These are phyloP conservation scores for Lactarius tabidus DNA, from an alignment of 768 basidiomycete genomes.

Conservation along the genomic window DNA sequence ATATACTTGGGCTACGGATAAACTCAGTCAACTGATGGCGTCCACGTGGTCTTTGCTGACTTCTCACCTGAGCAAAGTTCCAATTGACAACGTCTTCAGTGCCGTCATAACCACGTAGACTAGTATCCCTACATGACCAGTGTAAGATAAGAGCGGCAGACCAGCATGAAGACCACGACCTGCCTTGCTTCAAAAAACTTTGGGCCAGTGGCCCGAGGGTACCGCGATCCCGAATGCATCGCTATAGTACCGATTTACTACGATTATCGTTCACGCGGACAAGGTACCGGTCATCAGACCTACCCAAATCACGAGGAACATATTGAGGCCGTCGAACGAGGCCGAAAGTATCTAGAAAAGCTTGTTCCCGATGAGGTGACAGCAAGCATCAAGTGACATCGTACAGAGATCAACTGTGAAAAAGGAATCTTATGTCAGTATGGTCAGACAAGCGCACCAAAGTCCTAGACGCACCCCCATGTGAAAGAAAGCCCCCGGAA, in stretches of 20 bases:
- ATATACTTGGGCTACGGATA: not conserved
- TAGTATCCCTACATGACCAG: slow-evolving; percentile 15
- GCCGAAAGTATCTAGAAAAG: slow-evolving; percentile 3
- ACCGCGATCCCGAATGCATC: slow-evolving; percentile 15
- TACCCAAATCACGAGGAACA: slow-evolving; percentile 15
- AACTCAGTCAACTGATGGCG: not conserved
- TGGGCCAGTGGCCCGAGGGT: slow-evolving; percentile 15
- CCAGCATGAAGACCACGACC: not conserved
- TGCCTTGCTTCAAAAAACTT: slow-evolving; percentile 24
- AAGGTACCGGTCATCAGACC: not conserved
- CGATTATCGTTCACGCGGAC: not conserved
- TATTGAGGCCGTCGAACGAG: slow-evolving; percentile 17
- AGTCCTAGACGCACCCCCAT: slow-evolving; percentile 15
- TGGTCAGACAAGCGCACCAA: not conserved
- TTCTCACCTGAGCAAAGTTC: slow-evolving; percentile 17
- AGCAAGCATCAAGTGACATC: not conserved
- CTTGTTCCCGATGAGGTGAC: not conserved
- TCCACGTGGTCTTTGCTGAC: not conserved
- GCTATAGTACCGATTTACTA: not conserved
- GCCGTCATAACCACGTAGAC: slow-evolving; percentile 21
- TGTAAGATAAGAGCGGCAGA: not conserved
- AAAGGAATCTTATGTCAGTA: not conserved
- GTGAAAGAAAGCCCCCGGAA: slow-evolving; percentile 2
- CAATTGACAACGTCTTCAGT: slow-evolving; percentile 20
- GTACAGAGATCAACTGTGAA: slow-evolving; percentile 13